Percentiles rank a stretch among this genome's conserved stretches.
These are phyloP conservation scores for Haplosporangium sp. DNA, from an alignment of 371 early-diverging fungal species.

Conservation along the genomic window DNA sequence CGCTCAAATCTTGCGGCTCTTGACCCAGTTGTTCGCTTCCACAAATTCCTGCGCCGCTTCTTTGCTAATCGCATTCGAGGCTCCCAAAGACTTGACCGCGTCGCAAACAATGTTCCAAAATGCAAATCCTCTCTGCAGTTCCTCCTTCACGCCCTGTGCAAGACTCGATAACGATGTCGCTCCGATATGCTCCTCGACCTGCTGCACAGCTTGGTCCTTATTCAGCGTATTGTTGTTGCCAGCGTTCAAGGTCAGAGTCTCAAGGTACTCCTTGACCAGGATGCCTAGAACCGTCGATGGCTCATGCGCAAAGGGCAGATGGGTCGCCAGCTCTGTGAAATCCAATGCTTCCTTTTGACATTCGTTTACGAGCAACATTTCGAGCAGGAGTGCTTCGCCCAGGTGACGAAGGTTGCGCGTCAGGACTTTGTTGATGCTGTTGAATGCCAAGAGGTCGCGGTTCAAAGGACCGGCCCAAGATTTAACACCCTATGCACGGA, in stretches of 20 bases:
- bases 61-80: conserved; percentile 29
- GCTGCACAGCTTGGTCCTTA: conserved; percentile 38
- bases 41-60: conserved; percentile 39
- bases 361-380: conserved; percentile 64
- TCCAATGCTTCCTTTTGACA: conserved; percentile 65
- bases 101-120: conserved; percentile 42
- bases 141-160: conserved; percentile 37
- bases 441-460: conserved; percentile 81
- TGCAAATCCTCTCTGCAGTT: conserved; percentile 41
- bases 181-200: conserved; percentile 40
- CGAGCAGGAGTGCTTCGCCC: conserved; percentile 69
- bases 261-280: conserved; percentile 47
- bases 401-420: conserved; percentile 71
- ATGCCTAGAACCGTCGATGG: conserved; percentile 48
- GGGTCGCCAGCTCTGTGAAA: conserved; percentile 56
- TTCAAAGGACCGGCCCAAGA: conserved; percentile 75
- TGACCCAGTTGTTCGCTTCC: conserved; percentile 47
- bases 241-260: conserved; percentile 12
- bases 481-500: conserved; percentile 53
- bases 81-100: conserved; percentile 36
- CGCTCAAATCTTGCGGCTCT: conserved; percentile 24
- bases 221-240: conserved; percentile 2
- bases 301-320: conserved; percentile 43
- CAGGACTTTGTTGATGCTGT: conserved; percentile 72
- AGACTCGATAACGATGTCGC: conserved; percentile 30